A percentile compares a stretch with the other conserved stretches of the same genome.
Conservation (phyloP, 1,139 yeast genomes). For the Cylindricascospora bacillispora region DNA sequence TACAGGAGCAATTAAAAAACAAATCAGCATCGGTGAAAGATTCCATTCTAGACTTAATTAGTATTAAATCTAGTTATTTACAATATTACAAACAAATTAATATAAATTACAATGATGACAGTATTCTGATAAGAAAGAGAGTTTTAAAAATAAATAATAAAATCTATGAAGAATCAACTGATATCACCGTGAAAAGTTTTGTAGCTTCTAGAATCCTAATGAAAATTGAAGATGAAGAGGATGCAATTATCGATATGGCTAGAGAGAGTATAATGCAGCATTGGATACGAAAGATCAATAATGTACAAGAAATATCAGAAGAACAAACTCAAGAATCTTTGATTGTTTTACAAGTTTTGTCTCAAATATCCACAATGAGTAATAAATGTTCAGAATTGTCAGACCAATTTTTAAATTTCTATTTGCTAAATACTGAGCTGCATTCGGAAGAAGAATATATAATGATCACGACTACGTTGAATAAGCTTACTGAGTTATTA, state of each 20-base stretch:
- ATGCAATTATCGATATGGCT: slow-evolving; percentile 37
- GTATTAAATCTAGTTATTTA: slow-evolving; percentile 32
- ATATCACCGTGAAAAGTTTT: slow-evolving; percentile 28
- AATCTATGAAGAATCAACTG: slow-evolving; percentile 32
- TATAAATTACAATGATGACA: slow-evolving; percentile 36
- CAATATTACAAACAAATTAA: slow-evolving; percentile 40
- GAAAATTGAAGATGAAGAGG: slow-evolving; percentile 62
- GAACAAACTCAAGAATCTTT: slow-evolving; percentile 9
- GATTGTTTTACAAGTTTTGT: slow-evolving; percentile 27
- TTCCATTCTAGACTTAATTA: slow-evolving; percentile 58
- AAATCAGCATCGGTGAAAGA: slow-evolving; percentile 62
- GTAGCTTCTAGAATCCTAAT: slow-evolving; percentile 40
- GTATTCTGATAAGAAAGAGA: slow-evolving; percentile 52
- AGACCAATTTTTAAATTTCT: slow-evolving; percentile 33
- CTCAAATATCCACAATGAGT: slow-evolving; percentile 27
- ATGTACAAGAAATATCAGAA: slow-evolving; percentile 8
- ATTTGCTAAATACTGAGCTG: slow-evolving; percentile 27
- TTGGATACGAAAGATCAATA: slow-evolving; percentile 30
- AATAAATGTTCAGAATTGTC: slow-evolving; percentile 32
- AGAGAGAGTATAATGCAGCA: slow-evolving; percentile 31
- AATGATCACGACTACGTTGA: slow-evolving; percentile 15
- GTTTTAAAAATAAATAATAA: slow-evolving; percentile 41
- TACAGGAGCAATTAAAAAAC: slow-evolving; percentile 43
- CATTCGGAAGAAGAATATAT: slow-evolving; percentile 12
- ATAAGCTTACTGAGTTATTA: slow-evolving; percentile 17